Base-by-base conservation (phyloP, 257 asterid species). In the Schizonepeta tenuifolia region DNA sequence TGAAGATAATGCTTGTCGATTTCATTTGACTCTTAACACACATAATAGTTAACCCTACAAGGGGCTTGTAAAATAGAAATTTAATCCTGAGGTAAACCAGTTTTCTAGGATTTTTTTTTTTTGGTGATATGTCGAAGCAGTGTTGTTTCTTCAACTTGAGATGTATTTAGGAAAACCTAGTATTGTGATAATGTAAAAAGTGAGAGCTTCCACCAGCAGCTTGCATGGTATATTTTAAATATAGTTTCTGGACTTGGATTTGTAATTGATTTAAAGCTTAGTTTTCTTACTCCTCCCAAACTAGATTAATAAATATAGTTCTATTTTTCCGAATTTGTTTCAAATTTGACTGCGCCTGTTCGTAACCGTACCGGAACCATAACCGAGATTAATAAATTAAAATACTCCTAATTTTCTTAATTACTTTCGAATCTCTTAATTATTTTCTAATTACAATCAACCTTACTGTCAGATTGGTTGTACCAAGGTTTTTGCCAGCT, bases 111-210 rank as follows among this genome's bases (percentile, higher is more conserved):
- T 61, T 33, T 60, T 40, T 46, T 59, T 46, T 60, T n/a, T 1
- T 7, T 41, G 0, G 20, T 65, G 15, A 55, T 65, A 7, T 33
- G 56, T 50, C 2, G 65, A 69, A 14, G 58, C 47, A 21, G n/a
- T 10, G 3, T 28, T 51, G 72, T 40, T 61, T 76, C 60, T 9
- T 63, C 44, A 51, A 31, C 62, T 44, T 72, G 55, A 61, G 15
- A 7, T 55, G 69, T 49, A 21, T 21, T 21, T 67, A 31, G 55
- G 20, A 65, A 41, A 43, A 43, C 49, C 47, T n/a, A 70, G 75
- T 58, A 58, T 71, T 33, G 14, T 31, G 75, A 53, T 28, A 31
- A 31, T 53, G 65, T 61, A 51, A 38, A 55, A 54, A 73, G 31
- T 35, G 53, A 17, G 65, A 35, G 63, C 67, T 41, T 53, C 51